Base-by-base conservation (phyloP, 495 filamentous ascomycete species). In the Talaromyces nanjingensis region DNA sequence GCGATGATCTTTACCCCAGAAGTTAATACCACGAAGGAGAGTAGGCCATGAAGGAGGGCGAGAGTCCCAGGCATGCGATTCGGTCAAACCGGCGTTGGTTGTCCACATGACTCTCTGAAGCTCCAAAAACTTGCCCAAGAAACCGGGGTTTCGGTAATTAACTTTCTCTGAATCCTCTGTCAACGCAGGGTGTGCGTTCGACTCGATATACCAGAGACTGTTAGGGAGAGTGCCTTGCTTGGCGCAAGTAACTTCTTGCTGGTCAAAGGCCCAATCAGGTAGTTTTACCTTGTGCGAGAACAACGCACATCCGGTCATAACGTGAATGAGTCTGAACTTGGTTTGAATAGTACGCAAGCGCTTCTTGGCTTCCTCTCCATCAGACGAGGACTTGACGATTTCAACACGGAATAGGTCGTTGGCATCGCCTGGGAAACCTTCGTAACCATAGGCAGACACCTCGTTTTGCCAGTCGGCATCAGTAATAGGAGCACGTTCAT, bases 71-170 rank as follows among this genome's bases (percentile, higher is more conserved):
- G 92, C 91, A 71, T 98, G 94, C 45, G 92, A 96, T 72, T 98
- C 94, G 31, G 96, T 90, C 62, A 98, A 85, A 31, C 94, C 96
- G 34, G 94, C 94, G 71, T 98, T 98, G 14, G 96, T 98, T 65
- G 84, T 90, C 94, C 94, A 98, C 94, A 98, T 98, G 45, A 98
- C 96, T 75, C 91, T 92, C 74, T 98, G 93, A n/a, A 98, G 81
- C 77, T 98, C 94, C 91, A 91, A 97, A 79, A 98, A 98, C 72
- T 98, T 98, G 62, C 93, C 96, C 62, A 98, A 84, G 82, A 98
- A 98, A 14, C 94, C 94, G 20, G 94, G 94, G 68, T 96, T 89
- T 64, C 84, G 83, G 73, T 98, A 98, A 73, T 97, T 98, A 69
- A 96, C 93, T 74, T 88, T 96, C 73, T 98, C 94, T 24, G 91